phyloP scores from a whole-genome alignment of 1,284 basidiomycete genomes.

The Cutaneotrichosporon arboriforme region DNA sequence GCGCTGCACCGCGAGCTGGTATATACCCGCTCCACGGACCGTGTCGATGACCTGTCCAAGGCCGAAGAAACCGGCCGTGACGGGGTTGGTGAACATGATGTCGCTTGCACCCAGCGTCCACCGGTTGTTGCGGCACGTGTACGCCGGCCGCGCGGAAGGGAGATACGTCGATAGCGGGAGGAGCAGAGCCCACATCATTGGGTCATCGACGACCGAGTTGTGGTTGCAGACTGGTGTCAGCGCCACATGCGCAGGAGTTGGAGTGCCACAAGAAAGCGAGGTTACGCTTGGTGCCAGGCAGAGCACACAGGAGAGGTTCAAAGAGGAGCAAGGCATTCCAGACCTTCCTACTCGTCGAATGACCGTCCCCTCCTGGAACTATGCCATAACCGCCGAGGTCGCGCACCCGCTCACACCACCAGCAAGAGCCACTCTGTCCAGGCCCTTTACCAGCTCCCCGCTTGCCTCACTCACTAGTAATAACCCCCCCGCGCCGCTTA shows the following conservation, averaged over 20 bases:
- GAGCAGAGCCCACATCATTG: slow-evolving; percentile 62
- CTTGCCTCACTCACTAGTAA: slow-evolving; percentile 60
- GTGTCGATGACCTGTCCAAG: slow-evolving; percentile 92
- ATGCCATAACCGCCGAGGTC: no score
- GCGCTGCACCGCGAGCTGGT: slow-evolving; percentile 76
- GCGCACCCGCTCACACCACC: no score
- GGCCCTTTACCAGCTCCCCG: background rate
- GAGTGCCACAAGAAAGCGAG: no score
- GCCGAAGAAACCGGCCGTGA: slow-evolving; percentile 72
- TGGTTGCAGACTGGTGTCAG: slow-evolving; percentile 75
- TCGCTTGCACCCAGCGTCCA: slow-evolving; percentile 60
- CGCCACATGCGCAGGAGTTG: background rate
- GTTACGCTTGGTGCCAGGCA: background rate
- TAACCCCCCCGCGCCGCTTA: slow-evolving; percentile 58
- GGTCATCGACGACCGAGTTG: slow-evolving; percentile 62
- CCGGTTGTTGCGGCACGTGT: slow-evolving; percentile 37
- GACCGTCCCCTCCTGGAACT: no score
- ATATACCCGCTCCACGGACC: slow-evolving; percentile 80
- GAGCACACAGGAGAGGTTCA: no score
- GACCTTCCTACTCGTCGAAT: no score
- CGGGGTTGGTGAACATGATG: slow-evolving; percentile 93
- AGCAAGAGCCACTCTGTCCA: no score
- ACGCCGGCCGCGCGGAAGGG: slow-evolving; percentile 34
- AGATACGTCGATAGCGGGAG: slow-evolving; percentile 64
- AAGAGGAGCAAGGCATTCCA: no score